Base-by-base conservation (phyloP, 176 grass and related monocot genomes). In the Cenchrus purpureus region DNA sequence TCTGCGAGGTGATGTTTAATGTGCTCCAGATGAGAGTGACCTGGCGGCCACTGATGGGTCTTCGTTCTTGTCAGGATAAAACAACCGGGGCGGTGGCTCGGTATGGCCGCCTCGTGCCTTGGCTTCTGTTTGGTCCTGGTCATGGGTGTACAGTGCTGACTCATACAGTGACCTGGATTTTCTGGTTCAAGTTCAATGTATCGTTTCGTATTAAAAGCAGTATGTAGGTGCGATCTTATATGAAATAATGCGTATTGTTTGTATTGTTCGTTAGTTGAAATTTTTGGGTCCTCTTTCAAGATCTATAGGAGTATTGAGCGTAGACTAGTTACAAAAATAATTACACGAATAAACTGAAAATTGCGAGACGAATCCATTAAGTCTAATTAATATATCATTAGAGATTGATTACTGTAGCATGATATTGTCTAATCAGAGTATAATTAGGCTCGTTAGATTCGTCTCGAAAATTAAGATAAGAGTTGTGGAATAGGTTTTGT, bases 51-150 rank as follows among this genome's bases (percentile, higher is more conserved):
- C 58, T 73, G 56, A 66, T 75, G 51, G 83, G 64, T 82, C 79
- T 71, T 59, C 65, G 71, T 86, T 68, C 73, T 79, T 90, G 84
- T 74, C 84, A 83, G 71, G 40, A 73, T 86, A 83, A 90, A 90
- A 87, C 79, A 86, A 86, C 51, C 53, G 60, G 67, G 84, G 64
- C 84, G 88, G 79, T 83, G 88, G 74, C 84, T 90, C 73, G 79
- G 79, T 73, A 83, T 17, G 79, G 58, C 85, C 73, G 84, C 84
- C 79, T 56, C 42, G 48, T 71, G 84, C 83, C 74, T 82, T 90
- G 67, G 56, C 10, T 34, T 89, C 60, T 44, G 34, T 58, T 60
- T 71, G 80, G 80, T 45, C 80, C 54, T 46, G 44, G 44, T 68
- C 79, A 57, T 14, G 66, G 66, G 67, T 67, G 74, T 67, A 50